Evolutionary conservation across 805 yeast genomes (phyloP).

Genomic region (Candida peoriensis): DNA sequence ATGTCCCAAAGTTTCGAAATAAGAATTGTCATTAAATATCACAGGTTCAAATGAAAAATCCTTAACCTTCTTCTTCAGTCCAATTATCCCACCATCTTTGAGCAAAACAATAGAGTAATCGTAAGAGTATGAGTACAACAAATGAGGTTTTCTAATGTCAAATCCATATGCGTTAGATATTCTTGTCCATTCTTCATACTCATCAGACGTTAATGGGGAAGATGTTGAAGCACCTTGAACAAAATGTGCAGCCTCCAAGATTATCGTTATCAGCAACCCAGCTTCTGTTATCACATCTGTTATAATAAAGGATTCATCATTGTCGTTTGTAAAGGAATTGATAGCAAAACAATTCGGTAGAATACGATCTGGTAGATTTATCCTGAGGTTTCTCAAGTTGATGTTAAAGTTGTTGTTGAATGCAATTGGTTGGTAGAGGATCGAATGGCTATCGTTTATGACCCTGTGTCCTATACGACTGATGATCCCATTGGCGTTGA

Average conservation of each 20-base stretch:
- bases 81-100: slow-evolving; percentile 73
- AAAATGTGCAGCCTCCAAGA: slow-evolving; percentile 41
- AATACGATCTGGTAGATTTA: slow-evolving; percentile 35
- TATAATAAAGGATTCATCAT: slow-evolving; percentile 27
- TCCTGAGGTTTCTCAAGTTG: slow-evolving; percentile 17
- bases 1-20: slow-evolving; percentile 31
- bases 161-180: slow-evolving; percentile 66
- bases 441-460: slow-evolving; percentile 13
- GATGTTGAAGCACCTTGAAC: slow-evolving; percentile 11
- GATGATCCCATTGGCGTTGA: slow-evolving; percentile 31
- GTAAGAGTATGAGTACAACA: slow-evolving; percentile 41
- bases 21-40: slow-evolving; percentile 53
- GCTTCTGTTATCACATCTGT: slow-evolving; percentile 49
- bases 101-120: slow-evolving; percentile 51
- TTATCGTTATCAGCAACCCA: slow-evolving; percentile 48
- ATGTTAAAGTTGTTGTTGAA: slow-evolving; percentile 20
- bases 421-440: slow-evolving; percentile 18
- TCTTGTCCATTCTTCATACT: slow-evolving; percentile 51
- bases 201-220: slow-evolving; percentile 11
- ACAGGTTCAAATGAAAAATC: slow-evolving; percentile 32
- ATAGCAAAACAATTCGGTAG: slow-evolving; percentile 33
- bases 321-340: slow-evolving; percentile 25
- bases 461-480: slow-evolving; percentile 25
- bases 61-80: slow-evolving; percentile 31
- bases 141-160: slow-evolving; percentile 50